phyloP scores from a whole-genome alignment of 2,329 filamentous ascomycete species.

The Talaromyces sp. region DNA sequence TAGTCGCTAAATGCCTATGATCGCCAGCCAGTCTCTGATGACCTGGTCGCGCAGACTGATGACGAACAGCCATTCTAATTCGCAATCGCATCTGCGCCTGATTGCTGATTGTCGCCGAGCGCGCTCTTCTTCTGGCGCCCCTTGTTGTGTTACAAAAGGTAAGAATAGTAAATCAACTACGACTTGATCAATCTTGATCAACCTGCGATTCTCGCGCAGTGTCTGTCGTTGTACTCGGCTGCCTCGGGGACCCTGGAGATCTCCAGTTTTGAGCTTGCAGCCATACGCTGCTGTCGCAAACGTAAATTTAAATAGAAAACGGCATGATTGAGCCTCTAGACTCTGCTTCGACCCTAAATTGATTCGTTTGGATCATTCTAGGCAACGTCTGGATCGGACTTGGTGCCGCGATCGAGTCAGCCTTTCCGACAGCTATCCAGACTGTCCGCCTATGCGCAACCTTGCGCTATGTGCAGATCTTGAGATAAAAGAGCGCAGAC shows the following conservation, averaged over 20 bases:
- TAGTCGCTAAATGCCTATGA: background rate
- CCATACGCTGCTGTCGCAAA: background rate
- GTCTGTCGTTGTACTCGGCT: no score
- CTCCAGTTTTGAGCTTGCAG: background rate
- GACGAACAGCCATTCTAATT: slow-evolving; percentile 5
- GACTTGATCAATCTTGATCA: no score
- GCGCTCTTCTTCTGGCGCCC: slow-evolving; percentile 6
- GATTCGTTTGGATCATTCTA: background rate
- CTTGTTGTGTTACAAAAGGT: background rate
- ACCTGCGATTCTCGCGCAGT: background rate
- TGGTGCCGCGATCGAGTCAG: background rate
- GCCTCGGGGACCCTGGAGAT: background rate
- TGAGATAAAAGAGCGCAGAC: background rate
- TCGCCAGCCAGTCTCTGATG: slow-evolving; percentile 1
- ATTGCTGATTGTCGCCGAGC: slow-evolving; percentile 6
- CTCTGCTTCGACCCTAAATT: background rate
- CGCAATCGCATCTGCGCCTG: slow-evolving; percentile 9
- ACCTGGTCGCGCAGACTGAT: slow-evolving; percentile 7
- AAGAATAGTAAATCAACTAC: background rate
- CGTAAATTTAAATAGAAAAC: background rate
- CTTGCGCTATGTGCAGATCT: background rate
- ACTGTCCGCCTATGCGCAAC: background rate
- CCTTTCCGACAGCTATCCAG: background rate
- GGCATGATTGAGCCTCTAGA: background rate
- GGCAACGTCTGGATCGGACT: background rate